Base-by-base conservation (phyloP, 495 filamentous ascomycete genomes). In the Entonaema liquescens region DNA sequence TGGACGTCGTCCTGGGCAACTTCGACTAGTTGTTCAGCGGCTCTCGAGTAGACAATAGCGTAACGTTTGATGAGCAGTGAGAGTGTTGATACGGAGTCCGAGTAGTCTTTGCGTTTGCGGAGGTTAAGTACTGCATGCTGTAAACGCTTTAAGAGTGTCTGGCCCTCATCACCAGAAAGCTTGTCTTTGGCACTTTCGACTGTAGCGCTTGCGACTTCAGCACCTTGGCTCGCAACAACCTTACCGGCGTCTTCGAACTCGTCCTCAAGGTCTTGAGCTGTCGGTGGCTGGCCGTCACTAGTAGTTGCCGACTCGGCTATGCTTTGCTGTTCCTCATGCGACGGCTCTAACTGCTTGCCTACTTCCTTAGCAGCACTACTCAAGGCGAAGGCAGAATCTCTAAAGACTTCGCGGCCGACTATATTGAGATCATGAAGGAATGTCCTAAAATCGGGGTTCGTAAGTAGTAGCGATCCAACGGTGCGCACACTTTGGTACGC, bases 401-500 rank as follows among this genome's bases (percentile, higher is more conserved):
- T 87, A 74, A 98, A 95, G 26, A 98, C 89, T 76, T 97, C 91
- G 8, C 92, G 88, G 11, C 89, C 91, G 62, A 98, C 86, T 0
- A 89, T 87, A 42, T 88, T 89, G 29, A 97, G 79, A 73, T 98
- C 95, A n/a, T 89, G 86, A 28, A 97, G 85, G 71, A 98, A 94
- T 15, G 93, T 80, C 19, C 94, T 88, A 77, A 98, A 97, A 72
- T 97, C 94, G 2, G 91, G 88, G 76, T 98, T 98, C 15, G 91
- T 93, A 23, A 98, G 81, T 0, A 97, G 86, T 6, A 98, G 84
- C 54, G 87, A 90, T 9, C 92, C 91, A 7, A 98, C 89, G 0
- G 93, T 97, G 55, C 89, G 91, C 44, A 97, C 79, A 74, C 94
- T 97, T 72, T 90, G 84, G 77, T 93, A 96, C 5, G 91, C 94